Evolutionary conservation across 2,329 filamentous ascomycete genomes (phyloP), one percentile per base, ranked within the genome.

Genomic region (Trichoderma semiorbis): DNA sequence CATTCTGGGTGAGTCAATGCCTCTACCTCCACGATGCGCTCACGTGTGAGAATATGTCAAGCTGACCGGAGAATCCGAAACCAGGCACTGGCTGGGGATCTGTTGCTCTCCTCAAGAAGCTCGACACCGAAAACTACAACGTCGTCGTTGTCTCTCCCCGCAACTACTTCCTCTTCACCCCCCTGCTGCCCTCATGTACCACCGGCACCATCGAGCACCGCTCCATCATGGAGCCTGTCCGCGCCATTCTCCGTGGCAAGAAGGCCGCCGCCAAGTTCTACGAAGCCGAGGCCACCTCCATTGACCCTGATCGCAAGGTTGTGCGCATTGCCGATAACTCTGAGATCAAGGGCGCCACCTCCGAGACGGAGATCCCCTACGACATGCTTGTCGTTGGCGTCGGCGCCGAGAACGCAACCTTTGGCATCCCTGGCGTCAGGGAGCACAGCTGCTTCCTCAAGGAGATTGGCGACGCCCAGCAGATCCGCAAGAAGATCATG

Each of bases 131-230:
- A 83, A 97, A 98, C 88, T 99, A 98, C 90, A 98, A 99, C 83
- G 95, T 98, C 83, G 84, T 98, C 80, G 94, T 99, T 81, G 93
- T 99, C 82, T 98, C 96, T 64, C 96, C 96, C 69, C 93, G 96
- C 81, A 99, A 99, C 86, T 99, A 97, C 89, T 99, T 99, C 91
- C 92, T 99, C 77, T 99, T 99, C 88, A 99, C 96, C 34, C 96
- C 96, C 73, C 90, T 99, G 72, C 90, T 99, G 74, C 96, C 96
- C 75, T 98, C 95, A 80, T 99, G 96, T 85, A 98, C 96, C 67
- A 98, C 95, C 76, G 96, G 96, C 78, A 92, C 94, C 78, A 96
- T 99, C 83, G 96, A 99, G 88, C 96, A 98, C 86, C 94, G 96
- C 81, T 98, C 95, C 80, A 99, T 99, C 84, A 99, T 99, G 96